phyloP scores from a whole-genome alignment of 352 stramenopile genomes.

The Globisporangium mamillatum region DNA sequence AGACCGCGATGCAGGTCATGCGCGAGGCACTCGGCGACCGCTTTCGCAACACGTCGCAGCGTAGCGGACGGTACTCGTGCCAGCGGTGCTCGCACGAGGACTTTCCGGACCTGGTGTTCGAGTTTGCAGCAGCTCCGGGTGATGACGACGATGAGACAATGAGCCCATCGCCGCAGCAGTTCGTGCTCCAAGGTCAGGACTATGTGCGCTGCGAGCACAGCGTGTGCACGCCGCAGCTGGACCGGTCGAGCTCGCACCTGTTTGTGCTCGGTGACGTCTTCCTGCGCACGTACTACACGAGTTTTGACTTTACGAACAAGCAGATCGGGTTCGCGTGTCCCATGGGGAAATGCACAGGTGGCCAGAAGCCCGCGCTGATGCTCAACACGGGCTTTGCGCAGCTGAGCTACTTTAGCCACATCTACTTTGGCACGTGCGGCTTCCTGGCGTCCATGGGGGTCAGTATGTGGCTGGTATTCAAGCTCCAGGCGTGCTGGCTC shows the following conservation, averaged over 20 bases:
- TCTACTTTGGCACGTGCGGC: slow-evolving; percentile 8
- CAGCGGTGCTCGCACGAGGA: slow-evolving; percentile 24
- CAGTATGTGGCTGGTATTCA: background rate
- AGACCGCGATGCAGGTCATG: slow-evolving; percentile 20
- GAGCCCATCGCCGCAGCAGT: slow-evolving; percentile 8
- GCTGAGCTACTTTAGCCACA: slow-evolving; percentile 10
- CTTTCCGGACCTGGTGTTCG: slow-evolving; percentile 31
- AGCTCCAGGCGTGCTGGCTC: slow-evolving; percentile 6
- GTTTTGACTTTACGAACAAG: slow-evolving; percentile 29
- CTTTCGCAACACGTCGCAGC: slow-evolving; percentile 14
- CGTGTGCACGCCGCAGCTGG: slow-evolving; percentile 31
- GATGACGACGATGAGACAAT: background rate
- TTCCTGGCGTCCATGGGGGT: slow-evolving; percentile 2
- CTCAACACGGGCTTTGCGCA: slow-evolving; percentile 11
- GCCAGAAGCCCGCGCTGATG: slow-evolving; percentile 7
- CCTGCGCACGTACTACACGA: slow-evolving; percentile 39
- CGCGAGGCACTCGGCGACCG: slow-evolving; percentile 15
- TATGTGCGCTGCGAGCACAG: slow-evolving; percentile 35
- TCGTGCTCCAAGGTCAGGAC: slow-evolving; percentile 33
- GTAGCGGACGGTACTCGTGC: slow-evolving; percentile 22
- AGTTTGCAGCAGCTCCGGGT: slow-evolving; percentile 7
- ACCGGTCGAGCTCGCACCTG: slow-evolving; percentile 21
- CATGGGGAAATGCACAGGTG: slow-evolving; percentile 1
- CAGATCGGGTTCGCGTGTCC: slow-evolving; percentile 35
- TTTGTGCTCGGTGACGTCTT: slow-evolving; percentile 38